Evolutionary conservation across 2,329 filamentous ascomycete genomes (phyloP).

Genomic region (Xylariaceae sp.): DNA sequence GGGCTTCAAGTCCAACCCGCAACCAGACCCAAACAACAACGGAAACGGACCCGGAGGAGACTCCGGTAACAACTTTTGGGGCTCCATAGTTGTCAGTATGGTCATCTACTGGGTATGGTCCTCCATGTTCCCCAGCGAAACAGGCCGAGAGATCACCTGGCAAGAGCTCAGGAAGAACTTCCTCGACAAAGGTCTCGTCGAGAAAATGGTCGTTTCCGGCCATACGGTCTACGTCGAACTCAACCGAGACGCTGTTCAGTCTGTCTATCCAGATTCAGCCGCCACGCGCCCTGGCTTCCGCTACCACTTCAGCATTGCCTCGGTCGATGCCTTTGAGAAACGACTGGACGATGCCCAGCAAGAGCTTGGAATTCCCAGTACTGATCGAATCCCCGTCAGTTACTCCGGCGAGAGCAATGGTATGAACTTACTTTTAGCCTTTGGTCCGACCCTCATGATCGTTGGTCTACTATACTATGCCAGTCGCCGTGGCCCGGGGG

Average conservation of each 20-base stretch:
- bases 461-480: slow-evolving; percentile 80
- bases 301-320: slow-evolving; percentile 96
- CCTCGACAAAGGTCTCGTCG: slow-evolving; percentile 91
- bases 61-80: too few relatives aligned
- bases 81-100: too few relatives aligned
- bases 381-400: slow-evolving; percentile 89
- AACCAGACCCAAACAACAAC: slow-evolving; percentile 12
- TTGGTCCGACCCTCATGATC: slow-evolving; percentile 84
- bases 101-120: too few relatives aligned
- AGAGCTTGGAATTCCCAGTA: slow-evolving; percentile 78
- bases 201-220: slow-evolving; percentile 82
- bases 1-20: slow-evolving; percentile 25
- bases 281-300: slow-evolving; percentile 67
- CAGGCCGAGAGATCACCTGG: slow-evolving; percentile 81
- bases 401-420: slow-evolving; percentile 77
- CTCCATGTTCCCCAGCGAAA: too few relatives aligned
- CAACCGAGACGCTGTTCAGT: slow-evolving; percentile 69
- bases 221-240: slow-evolving; percentile 77
- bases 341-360: slow-evolving; percentile 84
- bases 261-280: slow-evolving; percentile 73
- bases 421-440: slow-evolving; percentile 69
- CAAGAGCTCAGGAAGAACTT: slow-evolving; percentile 94
- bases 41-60: too few relatives aligned
- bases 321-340: slow-evolving; percentile 87
- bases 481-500: slow-evolving; percentile 66